Conservation (phyloP, 108 stramenopile genomes). For the Fragilaria radians region DNA sequence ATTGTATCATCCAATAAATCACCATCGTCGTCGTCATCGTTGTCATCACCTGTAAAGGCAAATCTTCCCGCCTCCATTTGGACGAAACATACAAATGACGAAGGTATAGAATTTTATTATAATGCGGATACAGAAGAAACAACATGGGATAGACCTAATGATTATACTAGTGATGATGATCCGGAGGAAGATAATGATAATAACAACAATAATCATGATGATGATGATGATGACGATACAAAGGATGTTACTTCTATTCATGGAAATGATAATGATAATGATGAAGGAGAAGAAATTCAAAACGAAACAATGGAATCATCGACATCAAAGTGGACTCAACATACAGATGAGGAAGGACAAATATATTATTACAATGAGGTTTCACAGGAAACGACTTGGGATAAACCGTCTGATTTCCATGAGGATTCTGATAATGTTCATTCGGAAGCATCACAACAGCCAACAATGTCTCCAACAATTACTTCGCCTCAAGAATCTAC, state of each 20-base stretch:
- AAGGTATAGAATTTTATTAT: slow-evolving; percentile 23
- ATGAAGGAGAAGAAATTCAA: background rate
- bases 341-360: slow-evolving; percentile 55
- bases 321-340: slow-evolving; percentile 33
- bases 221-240: background rate
- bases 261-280: background rate
- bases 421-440: slow-evolving; percentile 8
- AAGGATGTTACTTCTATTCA: background rate
- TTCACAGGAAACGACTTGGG: slow-evolving; percentile 71
- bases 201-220: background rate
- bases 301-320: background rate
- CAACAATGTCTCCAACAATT: too few relatives aligned
- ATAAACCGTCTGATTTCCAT: slow-evolving; percentile 39
- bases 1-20: too few relatives aligned
- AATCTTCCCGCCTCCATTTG: too few relatives aligned
- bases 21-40: too few relatives aligned
- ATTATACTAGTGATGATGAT: background rate
- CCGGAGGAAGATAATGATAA: background rate
- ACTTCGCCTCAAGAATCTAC: too few relatives aligned
- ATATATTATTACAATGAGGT: slow-evolving; percentile 65
- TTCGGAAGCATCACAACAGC: too few relatives aligned
- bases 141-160: slow-evolving; percentile 27
- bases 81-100: background rate
- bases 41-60: too few relatives aligned
- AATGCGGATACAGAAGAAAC: slow-evolving; percentile 14